phyloP scores from a whole-genome alignment of 2,329 filamentous ascomycete genomes.

The Penicillium vulpinum region DNA sequence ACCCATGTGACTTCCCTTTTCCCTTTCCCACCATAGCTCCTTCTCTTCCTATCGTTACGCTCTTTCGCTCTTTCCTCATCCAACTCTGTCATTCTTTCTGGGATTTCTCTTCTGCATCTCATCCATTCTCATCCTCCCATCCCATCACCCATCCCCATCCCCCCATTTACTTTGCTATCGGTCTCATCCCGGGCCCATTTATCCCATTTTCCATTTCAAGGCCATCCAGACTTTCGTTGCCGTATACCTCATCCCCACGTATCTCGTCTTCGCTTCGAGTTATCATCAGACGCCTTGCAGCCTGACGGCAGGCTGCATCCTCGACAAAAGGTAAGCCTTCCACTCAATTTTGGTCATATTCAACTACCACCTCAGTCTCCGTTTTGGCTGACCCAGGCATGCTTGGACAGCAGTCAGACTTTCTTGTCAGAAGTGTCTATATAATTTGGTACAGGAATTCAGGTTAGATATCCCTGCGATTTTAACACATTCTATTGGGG shows the following conservation, averaged over 20 bases:
- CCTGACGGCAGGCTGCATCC: background rate
- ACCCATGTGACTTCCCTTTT: constrained; percentile 4
- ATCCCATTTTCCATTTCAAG: constrained; percentile 1
- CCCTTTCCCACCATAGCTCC: constrained; percentile 2
- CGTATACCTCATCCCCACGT: background rate
- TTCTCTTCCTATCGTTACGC: background rate
- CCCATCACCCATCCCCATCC: constrained; percentile 20
- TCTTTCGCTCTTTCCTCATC: constrained; percentile 1
- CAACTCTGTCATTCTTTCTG: constrained; percentile 2
- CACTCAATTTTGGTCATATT: background rate
- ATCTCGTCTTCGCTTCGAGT: background rate
- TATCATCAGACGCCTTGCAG: background rate
- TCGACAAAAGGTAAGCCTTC: background rate
- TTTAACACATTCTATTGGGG: background rate
- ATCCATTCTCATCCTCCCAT: constrained; percentile 18
- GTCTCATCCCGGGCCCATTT: constrained; percentile 3
- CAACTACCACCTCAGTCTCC: background rate
- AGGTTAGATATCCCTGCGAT: constrained; percentile 6
- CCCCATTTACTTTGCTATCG: constrained; percentile 25
- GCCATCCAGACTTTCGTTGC: constrained; percentile 7
- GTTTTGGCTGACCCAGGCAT: background rate
- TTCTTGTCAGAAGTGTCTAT: constrained; percentile 1
- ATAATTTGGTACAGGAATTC: constrained; percentile 1
- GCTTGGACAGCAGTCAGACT: background rate
- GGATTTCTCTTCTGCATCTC: constrained; percentile 14